Base-by-base conservation (phyloP, 805 yeast genomes). In the Candida wancherniae region DNA sequence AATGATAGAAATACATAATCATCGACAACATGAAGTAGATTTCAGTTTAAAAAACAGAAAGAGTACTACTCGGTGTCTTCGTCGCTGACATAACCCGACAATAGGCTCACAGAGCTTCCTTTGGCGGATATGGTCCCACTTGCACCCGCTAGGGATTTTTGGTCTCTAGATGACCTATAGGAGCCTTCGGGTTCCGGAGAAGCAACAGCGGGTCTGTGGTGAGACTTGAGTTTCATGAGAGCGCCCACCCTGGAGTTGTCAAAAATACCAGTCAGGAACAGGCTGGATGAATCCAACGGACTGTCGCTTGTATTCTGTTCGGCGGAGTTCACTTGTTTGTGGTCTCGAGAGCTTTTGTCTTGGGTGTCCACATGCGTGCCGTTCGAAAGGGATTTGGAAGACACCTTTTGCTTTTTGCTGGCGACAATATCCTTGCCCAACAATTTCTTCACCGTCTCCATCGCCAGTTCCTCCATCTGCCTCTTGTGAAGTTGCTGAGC, bases 401-500 rank as follows among this genome's bases (percentile, higher is more conserved):
- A n/a, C n/a, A n/a, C n/a, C n/a, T n/a, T n/a, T n/a, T n/a, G n/a
- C n/a, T 27, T 14, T 20, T 27, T n/a, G 10, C 9, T 4, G 13
- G 7, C 24, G 24, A 24, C 46, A 52, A 3, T 46, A 51, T 26
- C 9, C 29, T 7, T 15, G n/a, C 14, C 30, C 32, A 76, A 52
- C 20, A 74, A 51, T 13, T 53, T 53, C 39, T 54, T 61, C 0
- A 82, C 81, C 0, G 77, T 68, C 15, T 72, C 70, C 28, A 75
- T 54, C 0, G 84, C 77, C 21, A 56, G 48, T 34, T 72, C 71
- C 35, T 79, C 81, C 26, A 67, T 36, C 17, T 67, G 59, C 26
- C 71, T 58, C 44, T 72, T 65, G 23, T 65, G 73, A 41, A 75
- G 61, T 32, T 51, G 61, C 39, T 65, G 71, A 3, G 84, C 79